These are phyloP conservation scores for Suillus luteus DNA, from an alignment of 768 basidiomycete genomes.

Conservation along the genomic window DNA sequence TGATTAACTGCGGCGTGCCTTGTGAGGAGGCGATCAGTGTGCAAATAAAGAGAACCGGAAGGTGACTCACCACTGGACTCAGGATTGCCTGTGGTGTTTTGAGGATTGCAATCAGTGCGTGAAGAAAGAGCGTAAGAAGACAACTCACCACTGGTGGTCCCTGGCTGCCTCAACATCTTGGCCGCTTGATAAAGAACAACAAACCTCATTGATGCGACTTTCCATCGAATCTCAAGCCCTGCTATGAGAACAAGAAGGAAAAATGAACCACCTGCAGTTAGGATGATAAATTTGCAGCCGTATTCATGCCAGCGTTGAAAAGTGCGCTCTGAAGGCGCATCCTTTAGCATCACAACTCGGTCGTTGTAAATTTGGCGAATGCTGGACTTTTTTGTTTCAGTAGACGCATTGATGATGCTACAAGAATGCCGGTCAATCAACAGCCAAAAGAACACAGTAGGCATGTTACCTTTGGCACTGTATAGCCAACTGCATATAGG, in stretches of 20 bases:
- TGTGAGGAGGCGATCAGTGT: no score
- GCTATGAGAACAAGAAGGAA: not conserved
- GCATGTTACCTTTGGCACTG: not conserved
- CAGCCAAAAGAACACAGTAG: not conserved
- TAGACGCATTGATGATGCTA: not conserved
- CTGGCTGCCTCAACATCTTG: constrained; percentile 1
- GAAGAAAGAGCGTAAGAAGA: no score
- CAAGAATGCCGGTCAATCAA: not conserved
- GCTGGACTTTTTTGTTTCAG: not conserved
- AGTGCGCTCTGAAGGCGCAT: not conserved
- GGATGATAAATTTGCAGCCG: not conserved
- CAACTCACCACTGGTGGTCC: not conserved
- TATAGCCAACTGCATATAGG: not conserved
- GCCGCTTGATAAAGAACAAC: not conserved
- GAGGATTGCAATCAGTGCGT: no score
- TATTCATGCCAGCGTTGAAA: no score
- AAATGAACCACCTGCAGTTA: not conserved
- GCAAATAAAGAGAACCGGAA: no score
- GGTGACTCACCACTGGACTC: no score
- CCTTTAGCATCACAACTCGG: not conserved
- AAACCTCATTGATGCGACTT: not conserved
- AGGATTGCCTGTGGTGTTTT: no score
- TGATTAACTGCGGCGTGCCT: not conserved
- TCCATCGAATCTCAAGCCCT: not conserved
- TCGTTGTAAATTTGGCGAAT: not conserved